phyloP scores from a whole-genome alignment of 1,139 yeast genomes.

The Hemisphaericaspora subhashii region DNA sequence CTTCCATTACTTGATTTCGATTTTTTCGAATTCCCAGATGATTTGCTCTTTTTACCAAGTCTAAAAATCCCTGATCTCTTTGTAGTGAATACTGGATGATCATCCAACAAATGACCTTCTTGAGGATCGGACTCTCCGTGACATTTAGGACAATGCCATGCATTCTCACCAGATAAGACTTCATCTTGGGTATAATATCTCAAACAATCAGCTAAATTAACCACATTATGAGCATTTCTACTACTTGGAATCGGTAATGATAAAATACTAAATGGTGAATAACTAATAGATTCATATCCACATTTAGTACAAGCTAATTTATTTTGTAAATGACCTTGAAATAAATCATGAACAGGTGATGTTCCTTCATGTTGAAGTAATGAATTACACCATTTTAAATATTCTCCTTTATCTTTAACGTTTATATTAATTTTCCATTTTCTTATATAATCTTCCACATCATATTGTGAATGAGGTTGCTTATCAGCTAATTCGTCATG shows the following conservation, averaged over 20 bases:
- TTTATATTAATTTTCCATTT: constrained; percentile 36
- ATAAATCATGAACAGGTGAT: constrained; percentile 63
- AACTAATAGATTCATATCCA: constrained; percentile 56
- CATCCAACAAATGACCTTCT: constrained; percentile 25
- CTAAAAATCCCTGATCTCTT: constrained; percentile 37
- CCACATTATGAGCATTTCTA: constrained; percentile 21
- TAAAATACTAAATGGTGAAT: constrained; percentile 61
- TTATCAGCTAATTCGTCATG: constrained; percentile 61
- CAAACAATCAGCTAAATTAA: constrained; percentile 61
- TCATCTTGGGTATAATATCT: constrained; percentile 69
- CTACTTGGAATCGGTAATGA: constrained; percentile 65
- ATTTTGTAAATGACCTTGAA: constrained; percentile 70
- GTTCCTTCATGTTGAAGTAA: constrained; percentile 56
- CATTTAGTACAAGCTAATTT: constrained; percentile 63
- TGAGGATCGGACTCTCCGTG: constrained; percentile 26
- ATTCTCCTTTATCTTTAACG: constrained; percentile 45
- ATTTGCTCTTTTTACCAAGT: constrained; percentile 35
- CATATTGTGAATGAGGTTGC: constrained; percentile 13
- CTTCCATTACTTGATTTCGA: constrained; percentile 3
- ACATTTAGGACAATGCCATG: constrained; percentile 80
- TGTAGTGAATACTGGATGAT: constrained; percentile 39
- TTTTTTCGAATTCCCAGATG: constrained; percentile 12
- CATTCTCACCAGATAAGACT: constrained; percentile 66
- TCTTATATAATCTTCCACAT: constrained; percentile 27
- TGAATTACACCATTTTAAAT: constrained; percentile 57